Base-by-base conservation (phyloP, 2,329 filamentous ascomycete genomes). In the Ascochyta koolunga region DNA sequence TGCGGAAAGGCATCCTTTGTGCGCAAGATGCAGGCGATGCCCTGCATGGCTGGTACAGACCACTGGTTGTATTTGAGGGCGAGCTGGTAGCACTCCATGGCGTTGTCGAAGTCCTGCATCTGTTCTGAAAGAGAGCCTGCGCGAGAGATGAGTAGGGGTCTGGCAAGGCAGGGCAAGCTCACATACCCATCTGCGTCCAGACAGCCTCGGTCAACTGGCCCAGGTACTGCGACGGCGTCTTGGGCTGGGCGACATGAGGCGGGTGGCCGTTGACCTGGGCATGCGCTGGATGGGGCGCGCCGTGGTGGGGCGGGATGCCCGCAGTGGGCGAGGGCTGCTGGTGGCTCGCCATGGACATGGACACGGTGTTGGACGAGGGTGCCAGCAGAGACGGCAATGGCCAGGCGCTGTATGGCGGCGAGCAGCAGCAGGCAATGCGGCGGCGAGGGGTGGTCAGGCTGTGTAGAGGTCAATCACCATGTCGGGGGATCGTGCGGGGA, bases 1-100 rank as follows among this genome's bases (percentile, higher is more conserved):
- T 95, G 95, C 38, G 90, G 88, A 67, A 96, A 99, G 38, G 96
- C 90, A 74, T 98, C 95, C 69, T 93, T 91, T 32, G 90, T 93
- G 64, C 96, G 88, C 56, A 97, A 82, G 57, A 98, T 95, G 73
- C 90, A 86, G 54, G 93, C 95, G 62, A 98, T 96, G 57, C 92
- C 90, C 66, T 92, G 96, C 90, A 98, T 93, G 25, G 95, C 95
- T 0, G 87, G 85, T 43, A 95, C 89, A 16, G 93, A 98, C 79
- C 90, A 91, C 40, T 87, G 85, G 71, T 98, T 98, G 73, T 93
- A 90, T 64, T 86, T 85, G 58, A 98, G 83, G 36, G 93, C 95
- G 72, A 90, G 89, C 76, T 98, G 92, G 75, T 97, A 99, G 38
- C 93, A 90, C 62, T 86, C 82, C 81, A 95, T 90, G 44, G 93